Base-by-base conservation (phyloP, 2,329 filamentous ascomycete species). In the Pyrenophora seminiperda region DNA sequence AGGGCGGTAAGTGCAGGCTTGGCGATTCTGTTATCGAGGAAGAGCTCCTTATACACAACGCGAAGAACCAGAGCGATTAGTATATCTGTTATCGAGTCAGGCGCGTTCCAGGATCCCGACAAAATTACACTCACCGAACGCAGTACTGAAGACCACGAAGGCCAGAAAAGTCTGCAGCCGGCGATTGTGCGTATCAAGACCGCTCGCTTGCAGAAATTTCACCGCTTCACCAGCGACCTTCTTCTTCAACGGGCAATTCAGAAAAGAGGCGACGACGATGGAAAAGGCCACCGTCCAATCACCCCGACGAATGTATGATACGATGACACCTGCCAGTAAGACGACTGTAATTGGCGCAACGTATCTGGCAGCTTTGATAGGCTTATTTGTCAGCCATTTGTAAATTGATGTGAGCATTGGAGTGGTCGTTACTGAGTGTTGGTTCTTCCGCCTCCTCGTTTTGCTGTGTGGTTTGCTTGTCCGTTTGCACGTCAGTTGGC, bases 101-200 rank as follows among this genome's bases (percentile, higher is more conserved):
- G 29, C 14, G 20, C 20, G 20, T 27, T 10, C 20, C 20, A 40
- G 9, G 13, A 14, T 11, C 7, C 22, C 7, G 17, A 32, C 24
- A 41, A 31, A 30, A 14, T 13, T 18, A 18, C 15, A 27, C 37
- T 38, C 22, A 41, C 50, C 41, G 13, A 41, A 38, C 5, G 14
- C 24, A 10, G 38, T 22, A 19, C 32, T 47, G 29, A 51, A 32
- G 22, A 37, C 41, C 15, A 47, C 10, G 48, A 38, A 47, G 42
- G 31, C 42, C 39, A 51, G 18, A 22, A 51, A 24, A 14, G 48
- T 30, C 11, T 29, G 27, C 17, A 42, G 9, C n/a, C 41, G 37
- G n/a, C 32, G 38, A 7, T 47, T 22, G n/a, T 38, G 20, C 7
- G 19, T 32, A 29, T 14, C 5, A 17, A 47, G 29, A 32, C 42